Base-by-base conservation (phyloP, 179 eudicot genomes). In the Spergularia azorica region DNA sequence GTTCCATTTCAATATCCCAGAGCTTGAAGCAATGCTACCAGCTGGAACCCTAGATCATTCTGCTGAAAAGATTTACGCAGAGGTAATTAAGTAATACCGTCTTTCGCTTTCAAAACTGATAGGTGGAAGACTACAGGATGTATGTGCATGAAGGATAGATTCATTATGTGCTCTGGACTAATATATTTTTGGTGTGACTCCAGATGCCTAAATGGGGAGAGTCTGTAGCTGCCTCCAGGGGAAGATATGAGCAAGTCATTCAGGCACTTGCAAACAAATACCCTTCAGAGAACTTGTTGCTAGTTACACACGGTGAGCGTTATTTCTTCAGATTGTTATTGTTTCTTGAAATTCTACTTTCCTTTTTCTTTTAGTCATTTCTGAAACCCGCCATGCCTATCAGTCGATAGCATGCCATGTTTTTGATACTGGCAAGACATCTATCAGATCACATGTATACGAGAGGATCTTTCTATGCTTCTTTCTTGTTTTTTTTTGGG, bases 171-270 rank as follows among this genome's bases (percentile, higher is more conserved):
- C 67, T 10, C 80, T 71, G 14, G 77, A 14, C 16, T 54, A 20
- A 50, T 56, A 46, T 3, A 62, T 67, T 17, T 74, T 12, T 75
- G 80, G 79, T 46, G 16, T 54, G 62, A 77, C 54, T 75, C 13
- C 76, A 95, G 98, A 77, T 93, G 87, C 97, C 95, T 20, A 64
- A 73, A 43, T 95, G 98, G 97, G 88, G 85, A 82, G 97, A 95
- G 84, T 76, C 89, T 1, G 79, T 81, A 41, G 61, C 70, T 32
- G 90, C 70, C 50, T 89, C 98, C 66, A 88, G 96, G 84, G 66
- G 60, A 41, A 85, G 99, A 86, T 96, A 96, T 51, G 86, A 67
- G 62, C 52, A 81, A 5, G 75, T 94, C 77, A 84, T 91, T 48
- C 84, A 83, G 58, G 86, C 88, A 9, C 91, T 95, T 81, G 99